Percentiles rank a stretch among this genome's conserved stretches.
phyloP scores from a whole-genome alignment of 768 basidiomycete genomes.

The Psilocybe cubensis region DNA sequence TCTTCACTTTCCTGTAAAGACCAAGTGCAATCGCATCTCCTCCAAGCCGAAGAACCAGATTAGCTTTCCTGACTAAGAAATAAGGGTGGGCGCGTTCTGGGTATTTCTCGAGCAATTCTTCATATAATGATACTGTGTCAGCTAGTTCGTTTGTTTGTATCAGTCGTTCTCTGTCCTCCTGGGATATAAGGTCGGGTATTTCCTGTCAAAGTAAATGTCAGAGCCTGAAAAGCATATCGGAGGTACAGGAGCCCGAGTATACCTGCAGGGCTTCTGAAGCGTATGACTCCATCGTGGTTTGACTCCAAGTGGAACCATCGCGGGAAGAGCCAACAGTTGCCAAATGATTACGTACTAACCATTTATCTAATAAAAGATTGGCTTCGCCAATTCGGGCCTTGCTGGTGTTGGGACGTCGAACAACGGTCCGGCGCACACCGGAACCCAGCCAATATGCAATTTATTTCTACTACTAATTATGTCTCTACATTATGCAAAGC shows the following conservation, averaged over 20 bases:
- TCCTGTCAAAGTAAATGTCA: constrained; percentile 11
- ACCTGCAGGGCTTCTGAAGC: constrained; percentile 17
- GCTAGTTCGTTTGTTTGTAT: constrained; percentile 3
- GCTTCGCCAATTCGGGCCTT: no score
- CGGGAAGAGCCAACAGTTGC: no score
- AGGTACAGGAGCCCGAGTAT: background rate
- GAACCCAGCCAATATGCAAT: no score
- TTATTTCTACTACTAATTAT: no score
- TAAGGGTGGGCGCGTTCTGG: constrained; percentile 16
- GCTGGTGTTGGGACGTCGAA: no score
- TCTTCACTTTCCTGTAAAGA: constrained; percentile 19
- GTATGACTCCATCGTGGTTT: constrained; percentile 9
- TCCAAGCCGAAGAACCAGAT: constrained; percentile 7
- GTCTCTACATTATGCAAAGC: no score
- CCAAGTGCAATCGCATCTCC: constrained; percentile 18
- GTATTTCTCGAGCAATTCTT: constrained; percentile 24
- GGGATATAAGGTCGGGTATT: constrained; percentile 18
- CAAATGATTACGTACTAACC: no score
- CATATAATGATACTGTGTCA: constrained; percentile 13
- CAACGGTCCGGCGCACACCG: no score
- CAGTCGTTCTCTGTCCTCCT: constrained; percentile 18
- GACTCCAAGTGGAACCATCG: background rate
- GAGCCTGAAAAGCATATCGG: background rate
- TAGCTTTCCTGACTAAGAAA: constrained; percentile 17
- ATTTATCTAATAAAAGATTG: no score